Evolutionary conservation across 2,329 filamentous ascomycete genomes (phyloP).

Genomic region (Eutypa lata): DNA sequence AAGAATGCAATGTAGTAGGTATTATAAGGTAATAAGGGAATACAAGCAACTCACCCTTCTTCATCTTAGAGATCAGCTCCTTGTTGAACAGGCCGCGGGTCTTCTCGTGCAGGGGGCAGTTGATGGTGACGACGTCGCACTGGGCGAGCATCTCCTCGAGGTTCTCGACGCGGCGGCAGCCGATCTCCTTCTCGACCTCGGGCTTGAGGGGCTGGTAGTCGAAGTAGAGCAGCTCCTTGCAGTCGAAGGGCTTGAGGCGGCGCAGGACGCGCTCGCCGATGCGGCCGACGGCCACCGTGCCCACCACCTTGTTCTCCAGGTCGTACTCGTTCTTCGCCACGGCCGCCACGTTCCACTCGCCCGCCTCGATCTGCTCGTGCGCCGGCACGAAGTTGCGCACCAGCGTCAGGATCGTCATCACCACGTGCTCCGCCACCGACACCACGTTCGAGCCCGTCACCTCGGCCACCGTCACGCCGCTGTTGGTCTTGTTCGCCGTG

Average conservation of each 20-base stretch:
- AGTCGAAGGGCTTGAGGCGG: slow-evolving; percentile 95
- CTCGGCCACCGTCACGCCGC: slow-evolving; percentile 93
- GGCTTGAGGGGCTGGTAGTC: slow-evolving; percentile 93
- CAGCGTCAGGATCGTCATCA: slow-evolving; percentile 97
- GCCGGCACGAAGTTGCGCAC: slow-evolving; percentile 98
- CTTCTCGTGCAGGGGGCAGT: slow-evolving; percentile 99
- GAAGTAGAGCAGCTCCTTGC: slow-evolving; percentile 99
- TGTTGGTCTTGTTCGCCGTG: slow-evolving; percentile 97
- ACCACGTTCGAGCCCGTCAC: slow-evolving; percentile 98
- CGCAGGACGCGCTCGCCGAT: slow-evolving; percentile 98
- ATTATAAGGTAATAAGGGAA: background rate
- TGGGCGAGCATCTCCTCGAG: slow-evolving; percentile 92
- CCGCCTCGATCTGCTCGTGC: slow-evolving; percentile 84
- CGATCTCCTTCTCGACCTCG: slow-evolving; percentile 92
- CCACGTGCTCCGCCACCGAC: slow-evolving; percentile 96
- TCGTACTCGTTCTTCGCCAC: slow-evolving; percentile 99
- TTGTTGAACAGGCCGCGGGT: slow-evolving; percentile 97
- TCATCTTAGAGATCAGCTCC: slow-evolving; percentile 98
- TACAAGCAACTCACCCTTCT: slow-evolving; percentile 67
- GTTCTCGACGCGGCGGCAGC: slow-evolving; percentile 80
- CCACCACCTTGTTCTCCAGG: slow-evolving; percentile 94
- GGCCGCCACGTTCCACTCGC: slow-evolving; percentile 93
- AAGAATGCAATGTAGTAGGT: background rate
- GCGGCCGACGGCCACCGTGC: slow-evolving; percentile 94
- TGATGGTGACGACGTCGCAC: slow-evolving; percentile 98